Evolutionary conservation across 352 stramenopile species (phyloP).

Genomic region (Phytopythium boreale): DNA sequence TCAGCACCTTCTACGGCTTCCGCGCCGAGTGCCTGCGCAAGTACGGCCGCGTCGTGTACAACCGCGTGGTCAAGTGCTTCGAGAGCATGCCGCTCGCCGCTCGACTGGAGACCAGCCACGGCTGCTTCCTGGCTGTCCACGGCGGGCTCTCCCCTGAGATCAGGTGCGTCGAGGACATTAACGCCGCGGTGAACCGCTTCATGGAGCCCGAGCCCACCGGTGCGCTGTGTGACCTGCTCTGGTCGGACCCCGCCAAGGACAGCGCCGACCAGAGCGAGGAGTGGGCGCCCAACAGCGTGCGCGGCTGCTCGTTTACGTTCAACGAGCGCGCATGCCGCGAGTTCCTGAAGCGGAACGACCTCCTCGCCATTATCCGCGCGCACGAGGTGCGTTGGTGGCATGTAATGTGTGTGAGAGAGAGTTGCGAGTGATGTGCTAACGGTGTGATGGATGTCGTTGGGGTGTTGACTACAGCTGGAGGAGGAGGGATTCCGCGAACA

Average conservation of each 20-base stretch:
- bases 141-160: slow-evolving; percentile 76
- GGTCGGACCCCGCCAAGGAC: slow-evolving; percentile 97
- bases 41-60: slow-evolving; percentile 76
- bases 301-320: slow-evolving; percentile 83
- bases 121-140: slow-evolving; percentile 67
- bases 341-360: slow-evolving; percentile 63
- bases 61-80: slow-evolving; percentile 82
- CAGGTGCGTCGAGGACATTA: slow-evolving; percentile 68
- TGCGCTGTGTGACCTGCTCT: slow-evolving; percentile 98
- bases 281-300: slow-evolving; percentile 63
- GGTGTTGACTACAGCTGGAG: slow-evolving; percentile 31
- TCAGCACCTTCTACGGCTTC: slow-evolving; percentile 99
- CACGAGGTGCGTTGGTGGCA: slow-evolving; percentile 40
- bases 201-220: slow-evolving; percentile 81
- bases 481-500: slow-evolving; percentile 76
- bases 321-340: slow-evolving; percentile 57
- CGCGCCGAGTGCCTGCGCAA: slow-evolving; percentile 96
- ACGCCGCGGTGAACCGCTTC: slow-evolving; percentile 68
- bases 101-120: slow-evolving; percentile 53
- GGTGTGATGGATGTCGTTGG: not conserved
- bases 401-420: not conserved
- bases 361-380: slow-evolving; percentile 71
- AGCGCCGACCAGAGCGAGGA: slow-evolving; percentile 30
- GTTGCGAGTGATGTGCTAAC: not conserved
- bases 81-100: slow-evolving; percentile 77